Conservation (phyloP, 1,284 basidiomycete genomes). For the Cryptococcus sp. region DNA sequence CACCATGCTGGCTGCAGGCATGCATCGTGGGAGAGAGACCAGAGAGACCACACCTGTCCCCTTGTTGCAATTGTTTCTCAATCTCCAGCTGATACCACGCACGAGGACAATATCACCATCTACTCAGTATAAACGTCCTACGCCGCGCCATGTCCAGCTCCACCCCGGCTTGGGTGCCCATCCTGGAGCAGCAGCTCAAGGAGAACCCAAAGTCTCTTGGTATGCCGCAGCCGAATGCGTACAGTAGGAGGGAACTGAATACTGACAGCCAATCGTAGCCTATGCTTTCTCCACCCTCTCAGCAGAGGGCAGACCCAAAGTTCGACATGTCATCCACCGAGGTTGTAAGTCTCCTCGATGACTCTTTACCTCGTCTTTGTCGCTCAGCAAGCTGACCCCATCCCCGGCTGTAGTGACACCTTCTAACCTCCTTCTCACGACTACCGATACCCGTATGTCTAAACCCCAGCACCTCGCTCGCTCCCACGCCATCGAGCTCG, state of each 20-base stretch:
- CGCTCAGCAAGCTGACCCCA: not conserved
- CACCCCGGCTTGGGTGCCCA: constrained; percentile 33
- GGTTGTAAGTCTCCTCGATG: constrained; percentile 39
- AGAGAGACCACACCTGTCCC: too few relatives aligned
- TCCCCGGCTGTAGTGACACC: constrained; percentile 24
- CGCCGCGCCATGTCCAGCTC: constrained; percentile 4
- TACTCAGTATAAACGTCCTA: too few relatives aligned
- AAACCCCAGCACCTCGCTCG: constrained; percentile 40
- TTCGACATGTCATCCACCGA: constrained; percentile 45
- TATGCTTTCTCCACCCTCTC: constrained; percentile 39
- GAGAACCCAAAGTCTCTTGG: constrained; percentile 32
- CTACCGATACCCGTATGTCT: constrained; percentile 46
- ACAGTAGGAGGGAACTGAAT: not conserved
- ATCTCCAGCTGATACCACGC: too few relatives aligned
- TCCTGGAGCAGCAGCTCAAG: constrained; percentile 35
- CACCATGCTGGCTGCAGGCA: too few relatives aligned
- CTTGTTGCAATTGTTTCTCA: too few relatives aligned
- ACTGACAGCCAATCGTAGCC: constrained; percentile 15
- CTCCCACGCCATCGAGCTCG: constrained; percentile 32
- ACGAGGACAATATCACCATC: too few relatives aligned
- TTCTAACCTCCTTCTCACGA: constrained; percentile 38
- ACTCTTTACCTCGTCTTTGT: not conserved
- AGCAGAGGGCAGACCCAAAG: constrained; percentile 33
- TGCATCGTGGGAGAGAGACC: too few relatives aligned
- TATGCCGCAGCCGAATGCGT: constrained; percentile 10